These are phyloP conservation scores for Brassica hybrid DNA, from an alignment of 441 rosid genomes.

Conservation along the genomic window DNA sequence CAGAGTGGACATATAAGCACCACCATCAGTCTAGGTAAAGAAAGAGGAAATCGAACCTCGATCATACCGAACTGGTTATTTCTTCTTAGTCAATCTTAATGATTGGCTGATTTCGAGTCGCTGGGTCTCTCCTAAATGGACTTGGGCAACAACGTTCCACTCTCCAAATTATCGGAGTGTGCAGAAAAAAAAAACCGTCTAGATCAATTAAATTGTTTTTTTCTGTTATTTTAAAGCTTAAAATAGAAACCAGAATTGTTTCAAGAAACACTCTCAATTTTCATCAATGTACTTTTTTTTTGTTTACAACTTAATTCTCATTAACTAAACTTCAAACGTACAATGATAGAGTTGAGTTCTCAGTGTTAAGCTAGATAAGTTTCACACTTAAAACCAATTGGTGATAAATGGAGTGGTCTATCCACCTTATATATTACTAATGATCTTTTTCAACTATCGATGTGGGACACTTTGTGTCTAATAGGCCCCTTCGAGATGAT, in stretches of 20 bases:
- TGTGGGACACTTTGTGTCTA: too few relatives aligned
- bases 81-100: background rate
- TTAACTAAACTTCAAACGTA: too few relatives aligned
- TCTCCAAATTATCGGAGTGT: background rate
- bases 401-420: too few relatives aligned
- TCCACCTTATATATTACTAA: too few relatives aligned
- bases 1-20: background rate
- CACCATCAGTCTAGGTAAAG: background rate
- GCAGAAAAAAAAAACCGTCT: background rate
- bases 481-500: too few relatives aligned
- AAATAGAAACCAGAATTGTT: background rate
- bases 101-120: background rate
- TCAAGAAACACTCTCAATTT: background rate
- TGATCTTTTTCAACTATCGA: too few relatives aligned
- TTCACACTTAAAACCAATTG: too few relatives aligned
- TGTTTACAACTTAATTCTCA: too few relatives aligned
- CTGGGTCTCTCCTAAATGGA: background rate
- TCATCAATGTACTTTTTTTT: too few relatives aligned
- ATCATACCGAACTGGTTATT: background rate
- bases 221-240: background rate
- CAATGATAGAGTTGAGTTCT: too few relatives aligned
- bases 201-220: background rate
- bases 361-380: too few relatives aligned
- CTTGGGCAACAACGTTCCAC: conserved; percentile 16
- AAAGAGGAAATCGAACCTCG: background rate